Conservation (phyloP, 768 basidiomycete genomes). For the Trametes meyenii region DNA sequence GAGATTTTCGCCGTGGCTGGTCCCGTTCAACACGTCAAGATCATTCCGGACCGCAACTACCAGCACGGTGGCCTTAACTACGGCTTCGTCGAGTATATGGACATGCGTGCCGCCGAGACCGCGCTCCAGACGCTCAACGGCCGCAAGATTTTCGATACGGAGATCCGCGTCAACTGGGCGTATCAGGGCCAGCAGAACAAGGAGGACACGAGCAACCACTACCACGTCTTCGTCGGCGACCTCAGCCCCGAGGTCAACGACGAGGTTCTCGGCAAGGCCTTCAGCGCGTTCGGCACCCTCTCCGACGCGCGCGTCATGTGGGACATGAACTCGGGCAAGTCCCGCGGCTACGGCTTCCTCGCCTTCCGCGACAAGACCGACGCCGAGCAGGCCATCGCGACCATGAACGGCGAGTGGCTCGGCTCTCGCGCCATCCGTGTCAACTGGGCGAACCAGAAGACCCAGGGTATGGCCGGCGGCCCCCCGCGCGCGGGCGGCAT, state of each 20-base stretch:
- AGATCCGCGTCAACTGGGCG: conserved; percentile 99
- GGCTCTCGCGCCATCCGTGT: conserved; percentile 98
- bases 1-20: conserved; percentile 98
- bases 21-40: conserved; percentile 98
- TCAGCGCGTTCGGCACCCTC: conserved; percentile 94
- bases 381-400: conserved; percentile 98
- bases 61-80: conserved; percentile 99
- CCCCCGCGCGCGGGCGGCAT: conserved; percentile 20
- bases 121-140: conserved; percentile 98
- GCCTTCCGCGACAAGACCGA: conserved; percentile 99
- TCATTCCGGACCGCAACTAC: conserved; percentile 99
- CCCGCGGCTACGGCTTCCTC: conserved; percentile 96
- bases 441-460: conserved; percentile 99
- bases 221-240: conserved; percentile 99
- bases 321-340: conserved; percentile 99
- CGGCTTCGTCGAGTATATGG: conserved; percentile 98
- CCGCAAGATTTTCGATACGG: conserved; percentile 99
- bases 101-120: conserved; percentile 98
- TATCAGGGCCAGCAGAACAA: conserved; percentile 98
- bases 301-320: conserved; percentile 99
- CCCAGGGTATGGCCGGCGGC: conserved; percentile 60
- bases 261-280: conserved; percentile 94
- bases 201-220: conserved; percentile 97
- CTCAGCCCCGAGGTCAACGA: conserved; percentile 99
- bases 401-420: conserved; percentile 99